phyloP scores from a whole-genome alignment of 306 rosid genomes.

The Cicer chorassanicum region DNA sequence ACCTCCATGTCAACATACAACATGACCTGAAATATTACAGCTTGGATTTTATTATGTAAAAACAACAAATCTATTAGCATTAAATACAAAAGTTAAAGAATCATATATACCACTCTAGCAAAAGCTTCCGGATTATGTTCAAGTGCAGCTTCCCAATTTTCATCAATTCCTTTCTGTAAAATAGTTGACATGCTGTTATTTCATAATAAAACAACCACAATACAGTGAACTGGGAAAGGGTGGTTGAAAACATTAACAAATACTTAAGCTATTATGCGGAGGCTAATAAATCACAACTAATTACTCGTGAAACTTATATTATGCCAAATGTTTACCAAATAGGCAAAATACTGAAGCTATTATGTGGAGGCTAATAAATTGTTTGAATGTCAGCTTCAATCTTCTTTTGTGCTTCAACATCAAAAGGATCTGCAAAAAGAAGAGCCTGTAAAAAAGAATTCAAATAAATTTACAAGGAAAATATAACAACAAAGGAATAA shows the following conservation, averaged over 20 bases:
- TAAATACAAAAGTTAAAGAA: slow-evolving; percentile 25
- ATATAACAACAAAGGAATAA: slow-evolving; percentile 15
- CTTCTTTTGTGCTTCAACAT: slow-evolving; percentile 95
- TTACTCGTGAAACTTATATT: too few relatives aligned
- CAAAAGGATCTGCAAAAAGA: slow-evolving; percentile 94
- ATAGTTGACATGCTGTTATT: slow-evolving; percentile 29
- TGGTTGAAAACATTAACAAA: neutral
- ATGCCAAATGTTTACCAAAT: neutral
- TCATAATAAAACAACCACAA: slow-evolving; percentile 21
- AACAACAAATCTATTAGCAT: neutral
- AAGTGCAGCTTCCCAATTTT: slow-evolving; percentile 97
- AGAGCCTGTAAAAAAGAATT: slow-evolving; percentile 65
- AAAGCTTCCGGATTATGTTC: slow-evolving; percentile 97
- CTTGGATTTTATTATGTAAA: neutral
- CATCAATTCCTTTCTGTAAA: slow-evolving; percentile 95
- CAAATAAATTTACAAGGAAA: slow-evolving; percentile 24
- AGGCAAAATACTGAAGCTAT: neutral
- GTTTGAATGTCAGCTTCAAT: slow-evolving; percentile 87
- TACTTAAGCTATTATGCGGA: too few relatives aligned
- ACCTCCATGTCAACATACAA: slow-evolving; percentile 99
- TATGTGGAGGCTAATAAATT: neutral
- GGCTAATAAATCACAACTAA: too few relatives aligned
- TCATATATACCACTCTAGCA: slow-evolving; percentile 89
- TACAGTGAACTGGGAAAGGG: neutral
- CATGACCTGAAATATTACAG: slow-evolving; percentile 72